Base-by-base conservation (phyloP, 129 eudicot genomes). In the Chrysanthemum makinoi region DNA sequence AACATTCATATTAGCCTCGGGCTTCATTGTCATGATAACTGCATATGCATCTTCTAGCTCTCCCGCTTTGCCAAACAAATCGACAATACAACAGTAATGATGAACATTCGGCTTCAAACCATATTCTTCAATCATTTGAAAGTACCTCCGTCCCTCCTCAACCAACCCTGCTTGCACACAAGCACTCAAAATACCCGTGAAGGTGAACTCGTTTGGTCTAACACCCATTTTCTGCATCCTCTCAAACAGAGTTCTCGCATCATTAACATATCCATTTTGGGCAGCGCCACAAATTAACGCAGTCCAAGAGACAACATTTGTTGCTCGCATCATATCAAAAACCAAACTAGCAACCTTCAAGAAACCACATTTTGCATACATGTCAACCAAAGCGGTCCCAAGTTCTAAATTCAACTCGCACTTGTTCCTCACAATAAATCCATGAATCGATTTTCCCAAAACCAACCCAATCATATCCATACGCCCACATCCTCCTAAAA, bases 11-110 rank as follows among this genome's bases (percentile, higher is more conserved):
- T n/a, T n/a, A n/a, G n/a, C n/a, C n/a, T 84, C 83, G 10, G 73
- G 10, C 30, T 80, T 79, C 96, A 86, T 84, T 14, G 64, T 86
- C 26, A 66, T 74, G 13, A 86, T 89, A 73, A 84, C 77, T 26
- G 82, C 92, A 52, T 77, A 86, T 10, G 96, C 91, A 70, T 86
- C 86, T 52, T 72, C 83, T 5, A 89, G 72, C 50, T 69, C 62
- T 43, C 92, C 96, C 1, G 87, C 82, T 70, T 84, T 89, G 8
- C 96, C 96, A 75, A 77, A 80, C 79, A 89, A 61, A 75, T 86
- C 89, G 57, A 89, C 89, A 87, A 89, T 72, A 69, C 96, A 89
- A 33, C 96, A 81, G 59, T 81, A 89, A 65, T 89, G 96, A 72
- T 89, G 89, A 75, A 89, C 75, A 62, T 66, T 83, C 3, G 92